Conservation (phyloP, 306 rosid species). For the Vigna unguiculata region DNA sequence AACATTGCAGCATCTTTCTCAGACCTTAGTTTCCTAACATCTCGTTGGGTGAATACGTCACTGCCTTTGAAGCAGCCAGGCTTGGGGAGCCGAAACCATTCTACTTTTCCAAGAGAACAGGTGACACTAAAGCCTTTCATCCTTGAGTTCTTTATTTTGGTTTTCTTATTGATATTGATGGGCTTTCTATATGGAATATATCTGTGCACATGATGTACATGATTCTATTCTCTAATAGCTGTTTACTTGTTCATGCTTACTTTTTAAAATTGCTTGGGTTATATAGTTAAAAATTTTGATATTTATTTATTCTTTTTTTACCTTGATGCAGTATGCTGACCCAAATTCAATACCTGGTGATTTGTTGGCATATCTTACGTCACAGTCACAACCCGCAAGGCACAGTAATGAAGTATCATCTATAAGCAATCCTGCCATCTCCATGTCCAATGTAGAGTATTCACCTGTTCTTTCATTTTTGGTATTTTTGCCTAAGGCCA, state of each 20-base stretch:
- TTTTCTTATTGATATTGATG: conserved; percentile 38
- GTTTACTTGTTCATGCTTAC: conserved; percentile 20
- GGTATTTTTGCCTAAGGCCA: conserved; percentile 3
- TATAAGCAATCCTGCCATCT: conserved; percentile 44
- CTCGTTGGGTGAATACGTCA: conserved; percentile 48
- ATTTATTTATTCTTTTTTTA: conserved; percentile 17
- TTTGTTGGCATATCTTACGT: conserved; percentile 42
- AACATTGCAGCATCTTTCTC: conserved; percentile 39
- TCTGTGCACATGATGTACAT: background rate
- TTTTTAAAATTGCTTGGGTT: background rate
- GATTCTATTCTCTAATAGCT: conserved; percentile 1
- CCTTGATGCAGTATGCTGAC: conserved; percentile 43
- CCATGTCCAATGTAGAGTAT: conserved; percentile 53
- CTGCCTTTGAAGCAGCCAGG: conserved; percentile 55
- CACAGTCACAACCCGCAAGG: conserved; percentile 52
- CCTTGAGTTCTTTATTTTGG: conserved; percentile 16
- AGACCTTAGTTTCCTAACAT: conserved; percentile 46
- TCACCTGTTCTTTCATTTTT: conserved; percentile 26
- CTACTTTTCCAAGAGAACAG: conserved; percentile 51
- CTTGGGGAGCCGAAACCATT: conserved; percentile 45
- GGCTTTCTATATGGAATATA: conserved; percentile 5
- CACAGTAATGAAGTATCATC: conserved; percentile 48
- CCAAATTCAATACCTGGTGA: conserved; percentile 48
- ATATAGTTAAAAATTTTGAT: conserved; percentile 16
- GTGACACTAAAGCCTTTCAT: conserved; percentile 46